Evolutionary conservation across 208 protist genomes (phyloP), one percentile per base, ranked within the genome.

Genomic region (Crithidia expoeki): DNA sequence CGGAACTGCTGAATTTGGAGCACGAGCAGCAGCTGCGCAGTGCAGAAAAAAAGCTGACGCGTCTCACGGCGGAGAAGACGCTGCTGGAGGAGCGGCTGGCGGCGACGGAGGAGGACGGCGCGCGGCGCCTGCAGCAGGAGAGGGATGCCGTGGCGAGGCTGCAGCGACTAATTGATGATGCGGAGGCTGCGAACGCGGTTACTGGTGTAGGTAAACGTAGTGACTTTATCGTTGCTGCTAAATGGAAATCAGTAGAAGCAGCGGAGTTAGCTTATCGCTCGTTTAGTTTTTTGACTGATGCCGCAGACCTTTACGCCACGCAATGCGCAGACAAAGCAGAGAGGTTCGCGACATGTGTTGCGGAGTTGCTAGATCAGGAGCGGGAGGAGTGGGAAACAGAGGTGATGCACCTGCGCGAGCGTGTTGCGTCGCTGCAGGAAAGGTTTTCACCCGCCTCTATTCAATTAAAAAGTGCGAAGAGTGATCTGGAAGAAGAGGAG

Each of bases 361-460:
- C 19, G n/a, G 46, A 36, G 30, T 19, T 76, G 10, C 27, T 64
- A n/a, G 55, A 69, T n/a, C 10, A n/a, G 61, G 52, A 50, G 42
- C 56, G 61, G 17, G 74, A 80, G 50, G 32, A 69, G 64, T 80
- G 74, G 66, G 76, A 81, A 47, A 81, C 69, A n/a, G 69, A 81
- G 47, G 33, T 67, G 28, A 38, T 81, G 25, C 76, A 81, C 50
- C 70, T 81, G 61, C 68, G 66, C 12, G 76, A 81, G 69, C 69
- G 49, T 14, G 53, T 81, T 28, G 62, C 64, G 2, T 36, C 25
- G 28, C 55, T 71, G 56, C 44, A 50, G 44, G 64, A 57, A 12
- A 63, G 25, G 52, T 16, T 21, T 3, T 6, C 40, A 21, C 16
- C 52, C 38, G 27, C 65, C 7, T 27, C 44, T 17, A 25, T 25